Percentiles rank a stretch among this genome's conserved stretches.
These are phyloP conservation scores for Boletus huronensis DNA, from an alignment of 768 basidiomycete genomes.

Conservation along the genomic window DNA sequence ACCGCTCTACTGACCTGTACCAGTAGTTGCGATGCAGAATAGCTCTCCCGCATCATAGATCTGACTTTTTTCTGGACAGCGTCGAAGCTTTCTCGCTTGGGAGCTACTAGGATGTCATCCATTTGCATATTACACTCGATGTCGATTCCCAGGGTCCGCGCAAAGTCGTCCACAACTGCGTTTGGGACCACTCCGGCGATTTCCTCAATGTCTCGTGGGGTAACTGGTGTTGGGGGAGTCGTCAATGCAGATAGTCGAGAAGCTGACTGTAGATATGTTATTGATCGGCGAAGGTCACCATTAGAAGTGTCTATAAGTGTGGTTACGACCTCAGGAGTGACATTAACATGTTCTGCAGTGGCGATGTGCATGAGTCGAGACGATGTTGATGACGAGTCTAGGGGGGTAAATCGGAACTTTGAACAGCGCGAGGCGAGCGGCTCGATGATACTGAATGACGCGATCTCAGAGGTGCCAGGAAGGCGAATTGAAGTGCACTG, in stretches of 20 bases:
- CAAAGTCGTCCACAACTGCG: conserved; percentile 63
- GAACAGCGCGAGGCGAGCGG: conserved; percentile 98
- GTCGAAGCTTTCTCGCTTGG: conserved; percentile 46
- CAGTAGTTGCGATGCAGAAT: conserved; percentile 86
- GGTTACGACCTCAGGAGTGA: conserved; percentile 57
- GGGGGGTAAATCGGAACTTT: conserved; percentile 95
- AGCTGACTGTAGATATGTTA: conserved; percentile 96
- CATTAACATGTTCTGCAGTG: conserved; percentile 60
- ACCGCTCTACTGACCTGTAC: conserved; percentile 60
- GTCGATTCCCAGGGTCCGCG: conserved; percentile 70
- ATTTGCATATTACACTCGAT: conserved; percentile 51
- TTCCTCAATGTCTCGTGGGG: conserved; percentile 81
- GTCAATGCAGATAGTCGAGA: conserved; percentile 79
- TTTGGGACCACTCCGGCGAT: conserved; percentile 95
- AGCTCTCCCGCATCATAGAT: conserved; percentile 80
- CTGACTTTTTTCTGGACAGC: conserved; percentile 69
- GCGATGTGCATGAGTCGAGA: conserved; percentile 80
- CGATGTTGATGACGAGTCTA: conserved; percentile 75
- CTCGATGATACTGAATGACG: conserved; percentile 80
- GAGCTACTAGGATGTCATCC: conserved; percentile 30
- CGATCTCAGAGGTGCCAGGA: conserved; percentile 1
- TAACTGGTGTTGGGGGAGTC: conserved; percentile 69
- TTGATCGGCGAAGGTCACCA: conserved; percentile 94
- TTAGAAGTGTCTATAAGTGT: conserved; percentile 76
- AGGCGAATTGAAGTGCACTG: conserved; percentile 16